Percentiles rank a stretch among this genome's conserved stretches.
These are phyloP conservation scores for Acacia crassicarpa DNA, from an alignment of 306 rosid species.

Conservation along the genomic window DNA sequence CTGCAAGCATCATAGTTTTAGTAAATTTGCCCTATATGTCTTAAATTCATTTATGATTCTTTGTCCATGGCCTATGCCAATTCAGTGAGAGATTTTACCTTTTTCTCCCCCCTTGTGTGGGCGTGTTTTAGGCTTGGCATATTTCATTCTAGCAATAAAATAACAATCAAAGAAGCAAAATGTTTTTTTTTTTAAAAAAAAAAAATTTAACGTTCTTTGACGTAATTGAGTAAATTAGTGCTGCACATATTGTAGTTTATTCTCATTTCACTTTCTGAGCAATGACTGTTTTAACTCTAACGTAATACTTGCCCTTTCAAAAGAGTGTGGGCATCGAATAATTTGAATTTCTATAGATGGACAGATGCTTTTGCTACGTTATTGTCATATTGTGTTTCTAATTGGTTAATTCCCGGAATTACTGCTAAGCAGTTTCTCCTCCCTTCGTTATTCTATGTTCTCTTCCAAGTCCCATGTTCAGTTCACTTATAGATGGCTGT, in stretches of 20 bases:
- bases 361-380: neutral
- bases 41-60: neutral
- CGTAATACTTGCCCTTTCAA: neutral
- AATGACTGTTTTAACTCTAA: neutral
- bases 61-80: neutral
- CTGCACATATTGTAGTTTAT: neutral
- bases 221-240: neutral
- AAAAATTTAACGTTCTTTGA: neutral
- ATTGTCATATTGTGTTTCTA: slow-evolving; percentile 14
- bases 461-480: slow-evolving; percentile 4
- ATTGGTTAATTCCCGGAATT: slow-evolving; percentile 24
- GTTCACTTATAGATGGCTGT: slow-evolving; percentile 1
- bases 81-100: neutral
- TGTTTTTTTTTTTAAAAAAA: neutral
- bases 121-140: neutral
- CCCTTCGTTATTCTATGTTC: slow-evolving; percentile 15
- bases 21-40: neutral
- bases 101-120: too few species aligned
- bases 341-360: neutral
- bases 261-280: neutral
- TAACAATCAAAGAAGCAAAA: neutral
- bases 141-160: neutral
- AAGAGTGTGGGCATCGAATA: neutral
- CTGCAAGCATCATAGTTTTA: too few species aligned
- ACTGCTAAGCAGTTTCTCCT: slow-evolving; percentile 1